Evolutionary conservation across 179 eudicot genomes (phyloP).

Genomic region (Drosera spatulata): DNA sequence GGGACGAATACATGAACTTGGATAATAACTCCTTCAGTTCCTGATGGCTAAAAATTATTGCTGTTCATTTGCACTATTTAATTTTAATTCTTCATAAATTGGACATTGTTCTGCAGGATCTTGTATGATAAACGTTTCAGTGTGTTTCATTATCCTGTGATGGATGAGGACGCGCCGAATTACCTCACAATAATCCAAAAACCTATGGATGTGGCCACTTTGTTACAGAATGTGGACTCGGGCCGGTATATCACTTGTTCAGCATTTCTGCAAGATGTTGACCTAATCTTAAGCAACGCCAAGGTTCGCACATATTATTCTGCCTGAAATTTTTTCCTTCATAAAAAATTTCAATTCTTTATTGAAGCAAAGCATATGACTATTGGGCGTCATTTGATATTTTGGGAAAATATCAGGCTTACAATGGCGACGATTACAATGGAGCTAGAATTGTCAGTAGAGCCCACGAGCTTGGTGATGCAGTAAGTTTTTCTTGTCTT

Average conservation of each 20-base stretch:
- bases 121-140: conserved; percentile 93
- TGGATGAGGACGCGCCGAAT: conserved; percentile 98
- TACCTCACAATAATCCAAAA: conserved; percentile 80
- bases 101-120: conserved; percentile 40
- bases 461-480: conserved; percentile 95
- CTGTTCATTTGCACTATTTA: background rate
- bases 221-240: conserved; percentile 88
- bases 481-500: conserved; percentile 34
- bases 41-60: background rate
- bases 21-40: no score
- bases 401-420: conserved; percentile 33
- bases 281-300: conserved; percentile 79
- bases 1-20: no score
- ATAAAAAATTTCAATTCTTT: background rate
- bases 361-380: background rate
- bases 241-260: conserved; percentile 70
- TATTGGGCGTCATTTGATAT: background rate
- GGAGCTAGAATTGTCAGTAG: conserved; percentile 99
- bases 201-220: conserved; percentile 93
- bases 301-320: conserved; percentile 40
- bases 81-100: background rate
- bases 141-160: conserved; percentile 90
- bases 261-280: conserved; percentile 83
- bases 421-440: conserved; percentile 94
- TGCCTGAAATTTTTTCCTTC: background rate